phyloP scores from a whole-genome alignment of 495 filamentous ascomycete species.

The Chaetomidium leptoderma region DNA sequence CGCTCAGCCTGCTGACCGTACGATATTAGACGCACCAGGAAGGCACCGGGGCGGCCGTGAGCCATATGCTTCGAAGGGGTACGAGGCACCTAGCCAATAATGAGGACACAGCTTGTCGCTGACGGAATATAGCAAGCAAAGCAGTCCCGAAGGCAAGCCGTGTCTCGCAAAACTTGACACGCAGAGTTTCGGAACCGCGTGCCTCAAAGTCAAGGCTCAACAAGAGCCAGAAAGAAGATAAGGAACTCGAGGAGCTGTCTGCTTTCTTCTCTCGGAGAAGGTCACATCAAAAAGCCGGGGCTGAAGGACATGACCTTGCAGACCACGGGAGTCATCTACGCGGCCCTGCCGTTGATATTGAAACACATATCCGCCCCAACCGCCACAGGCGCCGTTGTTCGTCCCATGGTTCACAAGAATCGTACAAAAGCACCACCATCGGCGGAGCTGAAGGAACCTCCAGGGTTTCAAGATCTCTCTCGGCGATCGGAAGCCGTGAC shows the following conservation, averaged over 20 bases:
- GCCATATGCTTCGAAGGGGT: constrained; percentile 1
- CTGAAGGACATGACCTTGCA: background rate
- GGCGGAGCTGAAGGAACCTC: background rate
- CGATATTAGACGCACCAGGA: background rate
- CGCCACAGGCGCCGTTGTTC: background rate
- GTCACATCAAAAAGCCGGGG: background rate
- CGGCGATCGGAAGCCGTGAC: background rate
- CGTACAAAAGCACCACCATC: background rate
- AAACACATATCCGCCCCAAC: background rate
- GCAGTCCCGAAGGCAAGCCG: background rate
- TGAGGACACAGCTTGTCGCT: background rate
- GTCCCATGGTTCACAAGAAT: background rate
- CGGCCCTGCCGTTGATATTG: background rate
- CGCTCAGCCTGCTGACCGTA: background rate
- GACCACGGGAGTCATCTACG: background rate
- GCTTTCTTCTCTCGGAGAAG: constrained; percentile 37
- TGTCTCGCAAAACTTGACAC: background rate
- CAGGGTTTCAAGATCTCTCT: background rate
- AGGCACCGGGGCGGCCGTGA: background rate
- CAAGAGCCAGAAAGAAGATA: constrained; percentile 33
- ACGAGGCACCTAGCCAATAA: background rate
- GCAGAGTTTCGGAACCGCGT: constrained; percentile 1
- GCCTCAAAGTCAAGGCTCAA: constrained; percentile 13
- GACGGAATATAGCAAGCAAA: constrained; percentile 3
- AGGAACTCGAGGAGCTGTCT: constrained; percentile 38